phyloP scores from a whole-genome alignment of 805 yeast genomes.

The Nakazawaea populi region DNA sequence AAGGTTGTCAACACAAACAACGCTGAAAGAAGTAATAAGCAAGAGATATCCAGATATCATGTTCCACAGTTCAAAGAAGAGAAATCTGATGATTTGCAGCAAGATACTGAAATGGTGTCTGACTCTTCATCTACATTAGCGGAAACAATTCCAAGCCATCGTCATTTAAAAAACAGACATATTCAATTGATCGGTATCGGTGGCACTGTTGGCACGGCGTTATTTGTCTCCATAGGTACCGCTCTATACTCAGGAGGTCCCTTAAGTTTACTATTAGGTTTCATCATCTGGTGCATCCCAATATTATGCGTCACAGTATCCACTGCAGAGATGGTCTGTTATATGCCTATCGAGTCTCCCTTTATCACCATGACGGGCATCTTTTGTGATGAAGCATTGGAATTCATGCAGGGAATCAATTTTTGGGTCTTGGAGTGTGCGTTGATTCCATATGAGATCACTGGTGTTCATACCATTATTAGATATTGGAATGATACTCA shows the following conservation, averaged over 20 bases:
- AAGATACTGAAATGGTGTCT: neutral
- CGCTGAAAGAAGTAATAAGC: neutral
- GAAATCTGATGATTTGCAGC: neutral
- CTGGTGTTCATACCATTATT: slow-evolving; percentile 38
- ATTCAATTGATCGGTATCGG: slow-evolving; percentile 44
- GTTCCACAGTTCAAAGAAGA: too few species aligned
- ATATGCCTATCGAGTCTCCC: slow-evolving; percentile 42
- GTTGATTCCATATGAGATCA: slow-evolving; percentile 43
- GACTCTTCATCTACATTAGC: slow-evolving; percentile 3
- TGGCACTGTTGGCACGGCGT: slow-evolving; percentile 43
- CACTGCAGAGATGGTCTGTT: slow-evolving; percentile 41
- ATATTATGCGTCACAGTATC: slow-evolving; percentile 34
- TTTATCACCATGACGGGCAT: slow-evolving; percentile 40
- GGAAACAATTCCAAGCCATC: slow-evolving; percentile 10
- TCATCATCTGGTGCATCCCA: slow-evolving; percentile 35
- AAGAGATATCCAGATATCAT: too few species aligned
- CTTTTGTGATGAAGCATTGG: slow-evolving; percentile 39
- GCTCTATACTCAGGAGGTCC: slow-evolving; percentile 37
- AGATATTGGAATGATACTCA: slow-evolving; percentile 44
- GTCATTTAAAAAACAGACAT: slow-evolving; percentile 35
- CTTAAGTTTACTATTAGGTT: slow-evolving; percentile 31
- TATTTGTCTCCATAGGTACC: slow-evolving; percentile 37
- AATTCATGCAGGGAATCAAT: slow-evolving; percentile 44
- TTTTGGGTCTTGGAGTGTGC: slow-evolving; percentile 43
- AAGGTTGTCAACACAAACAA: neutral